Evolutionary conservation across 169 alveolate species (phyloP), one percentile per base, ranked within the genome.

Genomic region (Plasmodium knowlesi): DNA sequence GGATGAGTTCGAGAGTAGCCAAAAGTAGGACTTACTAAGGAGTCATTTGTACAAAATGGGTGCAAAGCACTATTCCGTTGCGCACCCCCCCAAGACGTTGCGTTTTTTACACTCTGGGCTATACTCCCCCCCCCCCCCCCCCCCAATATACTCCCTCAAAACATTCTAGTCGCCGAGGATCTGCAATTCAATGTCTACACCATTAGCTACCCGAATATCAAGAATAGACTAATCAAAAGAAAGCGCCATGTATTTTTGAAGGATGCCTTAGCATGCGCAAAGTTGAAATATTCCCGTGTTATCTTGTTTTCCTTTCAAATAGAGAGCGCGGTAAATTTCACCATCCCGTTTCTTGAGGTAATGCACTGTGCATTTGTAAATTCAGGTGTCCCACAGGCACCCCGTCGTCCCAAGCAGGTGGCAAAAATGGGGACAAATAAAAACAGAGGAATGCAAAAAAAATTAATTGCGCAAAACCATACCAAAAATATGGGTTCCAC

Each of bases 281-380:
- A 30, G 43, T 32, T 88, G 25, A 79, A 88, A 61, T 16, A 54
- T 28, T 76, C 94, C 34, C 14, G 72, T 61, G 89, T 80, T 61
- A 78, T 88, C 71, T 73, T 88, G 46, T 76, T 88, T 70, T 88
- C 94, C 28, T 88, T 79, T 79, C 94, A 88, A 79, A 41, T 79
- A 19, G 90, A 88, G 25, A 88, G 90, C 73, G 94, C 94, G 25
- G 54, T 79, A 39, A 79, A 88, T 79, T 88, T 61, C 50, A 67
- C 89, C 4, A 88, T 88, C 2, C 94, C 94, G 9, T 88, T 88
- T 46, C 83, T 88, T n/a, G 89, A 79, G 53, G 94, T 88, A 88
- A 57, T 88, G 30, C 12, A 14, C 39, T 14, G 25, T 25, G 67
- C 39, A 84, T 8, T 39, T 57, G 28, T 57, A 6, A 39, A 30